A percentile compares a stretch with the other conserved stretches of the same genome.
phyloP scores from a whole-genome alignment of 208 protist genomes.

The Lotmaria passim region DNA sequence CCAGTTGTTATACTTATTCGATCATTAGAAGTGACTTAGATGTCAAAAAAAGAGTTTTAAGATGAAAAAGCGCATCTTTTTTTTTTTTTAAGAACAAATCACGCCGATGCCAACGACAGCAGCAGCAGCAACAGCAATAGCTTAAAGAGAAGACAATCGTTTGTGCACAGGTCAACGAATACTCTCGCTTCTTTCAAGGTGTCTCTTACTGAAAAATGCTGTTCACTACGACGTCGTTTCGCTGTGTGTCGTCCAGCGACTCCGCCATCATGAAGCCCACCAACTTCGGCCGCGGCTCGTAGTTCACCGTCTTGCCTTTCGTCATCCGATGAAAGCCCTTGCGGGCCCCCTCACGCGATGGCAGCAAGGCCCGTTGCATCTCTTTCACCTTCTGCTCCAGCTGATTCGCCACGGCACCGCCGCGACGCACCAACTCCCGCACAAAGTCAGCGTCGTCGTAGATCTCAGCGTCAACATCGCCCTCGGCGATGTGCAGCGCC shows the following conservation, averaged over 20 bases:
- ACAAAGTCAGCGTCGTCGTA: constrained; percentile 86
- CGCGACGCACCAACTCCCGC: constrained; percentile 76
- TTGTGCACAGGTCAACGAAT: background rate
- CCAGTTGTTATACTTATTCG: constrained; percentile 7
- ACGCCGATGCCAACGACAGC: background rate
- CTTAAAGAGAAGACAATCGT: background rate
- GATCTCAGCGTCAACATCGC: constrained; percentile 82
- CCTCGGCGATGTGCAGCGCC: constrained; percentile 71
- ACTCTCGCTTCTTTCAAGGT: background rate
- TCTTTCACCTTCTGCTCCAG: constrained; percentile 69
- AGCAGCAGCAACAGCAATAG: background rate
- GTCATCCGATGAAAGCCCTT: constrained; percentile 82
- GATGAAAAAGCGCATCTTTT: background rate
- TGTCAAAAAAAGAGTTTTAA: no score
- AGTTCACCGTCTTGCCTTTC: constrained; percentile 82
- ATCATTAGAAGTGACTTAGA: no score
- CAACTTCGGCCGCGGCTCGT: constrained; percentile 81
- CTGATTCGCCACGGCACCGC: constrained; percentile 53
- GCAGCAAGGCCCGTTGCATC: constrained; percentile 36
- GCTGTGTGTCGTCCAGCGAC: constrained; percentile 56
- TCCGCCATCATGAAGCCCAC: constrained; percentile 81
- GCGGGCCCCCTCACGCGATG: constrained; percentile 41
- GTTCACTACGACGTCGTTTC: constrained; percentile 70
- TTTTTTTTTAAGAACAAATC: no score
- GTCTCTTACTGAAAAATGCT: constrained; percentile 77